Conservation (phyloP, 2,329 filamentous ascomycete species). For the Xylaria hypoxylon region DNA sequence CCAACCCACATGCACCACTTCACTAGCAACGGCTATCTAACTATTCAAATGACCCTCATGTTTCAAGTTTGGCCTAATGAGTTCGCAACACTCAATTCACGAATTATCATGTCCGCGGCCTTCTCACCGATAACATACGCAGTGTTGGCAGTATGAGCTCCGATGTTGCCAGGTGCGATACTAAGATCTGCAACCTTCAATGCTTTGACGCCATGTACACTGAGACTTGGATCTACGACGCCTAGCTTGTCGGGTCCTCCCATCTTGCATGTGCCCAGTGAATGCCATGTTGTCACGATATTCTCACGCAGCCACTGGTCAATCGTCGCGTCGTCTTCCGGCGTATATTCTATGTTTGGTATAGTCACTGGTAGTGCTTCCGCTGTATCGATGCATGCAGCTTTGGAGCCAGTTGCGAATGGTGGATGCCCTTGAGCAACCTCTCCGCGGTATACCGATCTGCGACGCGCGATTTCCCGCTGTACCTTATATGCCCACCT, state of each 20-base stretch:
- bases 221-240: constrained; percentile 54
- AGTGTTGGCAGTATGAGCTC: constrained; percentile 59
- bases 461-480: constrained; percentile 67
- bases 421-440: constrained; percentile 56
- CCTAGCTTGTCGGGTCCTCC: constrained; percentile 48
- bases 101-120: constrained; percentile 54
- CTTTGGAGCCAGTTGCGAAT: constrained; percentile 55
- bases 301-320: constrained; percentile 53
- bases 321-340: constrained; percentile 58
- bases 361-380: constrained; percentile 30
- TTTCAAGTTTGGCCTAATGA: too few species aligned
- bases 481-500: constrained; percentile 72
- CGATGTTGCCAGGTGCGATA: constrained; percentile 51
- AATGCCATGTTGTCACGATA: constrained; percentile 55
- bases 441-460: constrained; percentile 61
- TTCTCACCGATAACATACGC: constrained; percentile 61
- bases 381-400: constrained; percentile 49
- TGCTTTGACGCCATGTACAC: constrained; percentile 53
- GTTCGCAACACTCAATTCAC: constrained; percentile 51
- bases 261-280: constrained; percentile 48
- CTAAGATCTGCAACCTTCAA: constrained; percentile 54
- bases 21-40: too few species aligned
- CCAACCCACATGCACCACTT: too few species aligned
- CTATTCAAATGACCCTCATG: too few species aligned
- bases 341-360: constrained; percentile 54